These are phyloP conservation scores for Podila horticola DNA, from an alignment of 192 early-diverging fungal species.

Conservation along the genomic window DNA sequence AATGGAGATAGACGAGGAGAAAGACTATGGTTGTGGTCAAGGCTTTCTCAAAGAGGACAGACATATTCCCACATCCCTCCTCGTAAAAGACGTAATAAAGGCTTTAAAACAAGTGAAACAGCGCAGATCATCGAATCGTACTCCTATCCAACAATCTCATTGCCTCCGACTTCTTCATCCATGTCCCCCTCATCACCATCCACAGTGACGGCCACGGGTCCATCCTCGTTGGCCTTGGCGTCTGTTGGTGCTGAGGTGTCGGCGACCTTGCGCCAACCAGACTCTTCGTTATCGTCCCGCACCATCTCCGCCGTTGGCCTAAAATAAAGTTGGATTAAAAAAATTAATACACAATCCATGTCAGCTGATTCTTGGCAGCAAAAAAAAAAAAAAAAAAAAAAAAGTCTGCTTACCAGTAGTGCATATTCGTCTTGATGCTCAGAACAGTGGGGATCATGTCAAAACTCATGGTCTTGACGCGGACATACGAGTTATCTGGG, in stretches of 20 bases:
- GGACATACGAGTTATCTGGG: slow-evolving; percentile 72
- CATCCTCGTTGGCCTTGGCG: background rate
- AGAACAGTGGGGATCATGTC: slow-evolving; percentile 81
- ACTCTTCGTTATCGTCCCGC: slow-evolving; percentile 46
- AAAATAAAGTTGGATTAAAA: slow-evolving; percentile 2
- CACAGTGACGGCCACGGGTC: slow-evolving; percentile 11
- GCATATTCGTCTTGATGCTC: slow-evolving; percentile 74
- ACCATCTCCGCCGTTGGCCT: slow-evolving; percentile 54
- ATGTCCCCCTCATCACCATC: slow-evolving; percentile 42
- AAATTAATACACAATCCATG: background rate
- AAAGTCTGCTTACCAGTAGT: slow-evolving; percentile 66
- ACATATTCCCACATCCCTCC: too few species aligned
- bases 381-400: background rate
- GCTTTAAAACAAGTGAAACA: background rate
- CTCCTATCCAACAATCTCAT: background rate
- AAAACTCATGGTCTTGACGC: slow-evolving; percentile 80
- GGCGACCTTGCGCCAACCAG: slow-evolving; percentile 48
- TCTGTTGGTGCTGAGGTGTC: background rate
- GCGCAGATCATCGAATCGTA: background rate
- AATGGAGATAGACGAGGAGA: too few species aligned
- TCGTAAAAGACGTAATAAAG: background rate
- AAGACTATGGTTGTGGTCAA: too few species aligned
- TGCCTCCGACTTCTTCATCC: slow-evolving; percentile 25
- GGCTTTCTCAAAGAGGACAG: too few species aligned
- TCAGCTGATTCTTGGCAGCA: background rate